Base-by-base conservation (phyloP, 2,329 filamentous ascomycete genomes). In the Fusarium mangiferae region DNA sequence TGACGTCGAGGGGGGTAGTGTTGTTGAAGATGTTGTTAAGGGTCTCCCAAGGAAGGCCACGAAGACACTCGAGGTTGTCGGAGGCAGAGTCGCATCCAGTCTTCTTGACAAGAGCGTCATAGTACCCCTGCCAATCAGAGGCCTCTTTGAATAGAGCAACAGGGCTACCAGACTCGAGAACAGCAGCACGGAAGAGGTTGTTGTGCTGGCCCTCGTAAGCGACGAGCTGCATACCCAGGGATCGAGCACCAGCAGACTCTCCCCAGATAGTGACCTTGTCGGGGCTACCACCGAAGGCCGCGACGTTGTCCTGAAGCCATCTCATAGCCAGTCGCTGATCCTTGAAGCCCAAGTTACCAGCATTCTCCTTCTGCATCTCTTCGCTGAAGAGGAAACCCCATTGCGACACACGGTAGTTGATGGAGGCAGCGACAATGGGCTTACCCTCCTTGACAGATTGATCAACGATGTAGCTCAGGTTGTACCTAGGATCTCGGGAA, bases 391-490 rank as follows among this genome's bases (percentile, higher is more conserved):
- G 77, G 75, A 89, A 90, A 11, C 89, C 88, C 82, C 85, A 90
- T 38, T 83, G 82, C 8, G 82, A 83, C 33, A 88, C 81, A 26
- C 87, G 82, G 72, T 89, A 89, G 74, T 88, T 88, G 67, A 89
- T 81, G 10, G 82, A 84, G 9, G 87, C 85, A 6, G 82, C 86
- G 33, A 89, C 84, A 52, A 89, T 85, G 0, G 86, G 87, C 69
- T 85, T 86, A 62, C 82, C 81, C 48, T 86, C 85, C 44, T 82
- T 76, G 9, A 85, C 82, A 0, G 85, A 84, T 52, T 87, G 85
- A 17, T 84, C 79, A 18, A 92, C 87, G 57, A 92, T 87, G 70
- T 86, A 88, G 42, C 86, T 88, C 65, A 91, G 83, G 77, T 92
- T 92, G 78, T 92, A 92, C 36, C 89, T 84, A 4, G 74, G 75